A percentile compares a stretch with the other conserved stretches of the same genome.
Conservation (phyloP, 306 rosid species). For the Acacia confusa region DNA sequence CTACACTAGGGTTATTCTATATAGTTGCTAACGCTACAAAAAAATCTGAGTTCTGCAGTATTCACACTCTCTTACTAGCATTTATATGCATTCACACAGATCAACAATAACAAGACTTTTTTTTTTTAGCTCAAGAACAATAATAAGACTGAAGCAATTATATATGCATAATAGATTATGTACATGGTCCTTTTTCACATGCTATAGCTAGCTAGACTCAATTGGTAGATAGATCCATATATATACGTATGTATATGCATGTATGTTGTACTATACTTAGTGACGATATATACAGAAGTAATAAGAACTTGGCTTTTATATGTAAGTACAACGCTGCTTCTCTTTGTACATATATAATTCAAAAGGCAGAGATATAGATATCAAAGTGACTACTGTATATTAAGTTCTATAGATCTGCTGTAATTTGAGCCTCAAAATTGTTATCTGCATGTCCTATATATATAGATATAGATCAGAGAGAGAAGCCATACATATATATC, state of each 20-base stretch:
- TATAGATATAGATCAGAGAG: neutral
- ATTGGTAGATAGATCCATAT: neutral
- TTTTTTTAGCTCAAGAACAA: too few species aligned
- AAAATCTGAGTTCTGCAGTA: conserved; percentile 28
- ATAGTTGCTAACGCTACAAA: neutral
- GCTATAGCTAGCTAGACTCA: conserved; percentile 14
- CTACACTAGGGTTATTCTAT: neutral
- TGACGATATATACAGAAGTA: conserved; percentile 41
- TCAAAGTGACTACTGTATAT: neutral
- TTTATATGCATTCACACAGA: conserved; percentile 1
- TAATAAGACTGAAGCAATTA: too few species aligned
- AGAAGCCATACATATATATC: neutral
- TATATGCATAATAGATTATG: neutral
- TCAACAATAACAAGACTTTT: neutral
- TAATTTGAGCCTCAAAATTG: neutral
- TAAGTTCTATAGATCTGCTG: neutral
- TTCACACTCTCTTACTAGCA: conserved; percentile 17
- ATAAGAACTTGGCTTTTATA: conserved; percentile 43
- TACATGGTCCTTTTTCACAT: conserved; percentile 44
- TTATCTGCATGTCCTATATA: neutral
- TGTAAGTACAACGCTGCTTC: neutral
- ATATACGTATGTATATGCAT: too few species aligned
- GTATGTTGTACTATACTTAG: conserved; percentile 22
- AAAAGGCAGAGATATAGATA: neutral
- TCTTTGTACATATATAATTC: neutral